These are phyloP conservation scores for Hsuehochloa calcarea DNA, from an alignment of 176 grass and related monocot species.

Conservation along the genomic window DNA sequence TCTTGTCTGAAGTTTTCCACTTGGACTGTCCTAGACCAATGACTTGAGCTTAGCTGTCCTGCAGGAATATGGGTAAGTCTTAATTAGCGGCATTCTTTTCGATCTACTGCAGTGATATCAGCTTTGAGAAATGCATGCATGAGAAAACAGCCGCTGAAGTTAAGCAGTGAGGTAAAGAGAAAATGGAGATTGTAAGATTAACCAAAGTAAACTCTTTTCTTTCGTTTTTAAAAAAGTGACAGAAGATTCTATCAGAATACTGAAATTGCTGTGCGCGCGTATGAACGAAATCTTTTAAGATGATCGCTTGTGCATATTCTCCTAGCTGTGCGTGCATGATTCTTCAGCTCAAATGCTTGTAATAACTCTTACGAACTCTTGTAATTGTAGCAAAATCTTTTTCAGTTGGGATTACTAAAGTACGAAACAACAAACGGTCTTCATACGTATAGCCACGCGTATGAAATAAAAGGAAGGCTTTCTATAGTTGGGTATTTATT, in stretches of 20 bases:
- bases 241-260: not conserved
- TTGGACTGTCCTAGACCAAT: not conserved
- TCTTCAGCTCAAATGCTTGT: not conserved
- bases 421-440: not conserved
- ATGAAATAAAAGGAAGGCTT: not conserved
- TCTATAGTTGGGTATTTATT: not conserved
- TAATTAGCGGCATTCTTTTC: not conserved
- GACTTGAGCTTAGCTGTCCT: not conserved
- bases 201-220: not conserved
- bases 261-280: not conserved
- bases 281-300: not conserved
- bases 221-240: not conserved
- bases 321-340: not conserved
- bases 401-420: no score
- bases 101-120: not conserved
- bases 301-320: not conserved
- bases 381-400: not conserved
- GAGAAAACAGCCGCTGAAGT: not conserved
- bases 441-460: not conserved
- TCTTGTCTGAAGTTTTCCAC: not conserved
- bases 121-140: not conserved
- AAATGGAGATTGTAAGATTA: not conserved
- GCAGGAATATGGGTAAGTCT: not conserved
- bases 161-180: not conserved
- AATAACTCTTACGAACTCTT: not conserved